Conservation (phyloP, 768 basidiomycete genomes). For the Candolleomyces eurysporus region DNA sequence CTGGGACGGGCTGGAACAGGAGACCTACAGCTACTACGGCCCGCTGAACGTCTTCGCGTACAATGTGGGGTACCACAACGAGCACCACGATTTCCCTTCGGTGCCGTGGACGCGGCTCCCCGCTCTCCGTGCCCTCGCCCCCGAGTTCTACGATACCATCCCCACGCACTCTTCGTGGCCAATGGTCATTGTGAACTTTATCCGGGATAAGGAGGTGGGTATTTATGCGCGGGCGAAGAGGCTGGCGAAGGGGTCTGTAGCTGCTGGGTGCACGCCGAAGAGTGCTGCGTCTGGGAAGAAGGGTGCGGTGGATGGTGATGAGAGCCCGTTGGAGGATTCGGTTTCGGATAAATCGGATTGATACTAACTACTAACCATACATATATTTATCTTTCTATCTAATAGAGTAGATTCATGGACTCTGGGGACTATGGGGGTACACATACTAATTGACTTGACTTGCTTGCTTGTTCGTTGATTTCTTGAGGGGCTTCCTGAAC, state of each 20-base stretch:
- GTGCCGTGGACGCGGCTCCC: constrained; percentile 94
- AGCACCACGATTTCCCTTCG: constrained; percentile 98
- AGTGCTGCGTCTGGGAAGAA: not conserved
- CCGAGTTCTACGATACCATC: constrained; percentile 88
- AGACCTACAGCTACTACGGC: constrained; percentile 98
- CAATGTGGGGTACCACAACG: constrained; percentile 98
- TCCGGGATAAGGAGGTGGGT: constrained; percentile 84
- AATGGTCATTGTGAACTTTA: constrained; percentile 93
- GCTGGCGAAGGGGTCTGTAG: constrained; percentile 20
- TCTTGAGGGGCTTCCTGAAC: too few species aligned
- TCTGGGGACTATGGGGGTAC: too few species aligned
- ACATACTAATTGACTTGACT: too few species aligned
- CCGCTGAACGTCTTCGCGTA: constrained; percentile 87
- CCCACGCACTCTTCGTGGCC: constrained; percentile 92
- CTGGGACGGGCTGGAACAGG: constrained; percentile 89
- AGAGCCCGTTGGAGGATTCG: not conserved
- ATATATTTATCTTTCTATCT: too few species aligned
- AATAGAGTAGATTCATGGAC: too few species aligned
- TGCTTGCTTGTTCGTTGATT: too few species aligned
- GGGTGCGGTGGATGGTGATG: not conserved
- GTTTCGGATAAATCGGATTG: not conserved
- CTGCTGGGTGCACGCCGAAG: not conserved
- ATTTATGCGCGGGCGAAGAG: constrained; percentile 88
- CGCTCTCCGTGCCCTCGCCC: constrained; percentile 75
- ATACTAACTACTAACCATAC: not conserved